Conservation (phyloP, 2,329 filamentous ascomycete species). For the Sodiomyces alkalinus region DNA sequence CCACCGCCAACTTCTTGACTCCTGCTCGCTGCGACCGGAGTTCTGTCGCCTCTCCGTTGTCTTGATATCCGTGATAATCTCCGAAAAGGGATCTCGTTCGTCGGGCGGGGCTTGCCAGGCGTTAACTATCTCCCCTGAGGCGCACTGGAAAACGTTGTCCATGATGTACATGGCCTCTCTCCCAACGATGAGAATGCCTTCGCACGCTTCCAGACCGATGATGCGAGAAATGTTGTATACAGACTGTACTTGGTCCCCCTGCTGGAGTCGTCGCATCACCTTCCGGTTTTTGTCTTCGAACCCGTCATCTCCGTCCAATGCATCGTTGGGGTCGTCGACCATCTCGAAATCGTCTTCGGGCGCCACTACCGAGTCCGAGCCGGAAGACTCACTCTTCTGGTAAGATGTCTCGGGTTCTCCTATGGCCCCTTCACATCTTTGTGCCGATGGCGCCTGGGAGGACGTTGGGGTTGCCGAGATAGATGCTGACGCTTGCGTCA, state of each 20-base stretch:
- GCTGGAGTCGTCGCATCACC: constrained; percentile 85
- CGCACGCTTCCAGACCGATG: constrained; percentile 81
- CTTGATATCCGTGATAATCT: constrained; percentile 69
- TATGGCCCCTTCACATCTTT: constrained; percentile 4
- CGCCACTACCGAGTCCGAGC: constrained; percentile 15
- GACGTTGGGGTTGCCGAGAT: constrained; percentile 11
- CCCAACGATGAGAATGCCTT: constrained; percentile 84
- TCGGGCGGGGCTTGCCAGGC: constrained; percentile 86
- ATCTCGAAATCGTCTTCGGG: constrained; percentile 91
- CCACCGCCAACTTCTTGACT: constrained; percentile 87
- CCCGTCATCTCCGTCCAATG: constrained; percentile 55
- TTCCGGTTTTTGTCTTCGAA: constrained; percentile 98
- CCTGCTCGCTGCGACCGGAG: constrained; percentile 50
- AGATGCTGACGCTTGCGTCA: too few relatives aligned
- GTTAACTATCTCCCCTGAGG: constrained; percentile 92
- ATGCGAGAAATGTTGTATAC: constrained; percentile 94
- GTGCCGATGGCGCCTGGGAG: background rate
- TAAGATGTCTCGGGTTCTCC: constrained; percentile 9
- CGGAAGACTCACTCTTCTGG: constrained; percentile 12
- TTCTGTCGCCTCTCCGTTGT: constrained; percentile 44
- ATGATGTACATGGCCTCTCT: constrained; percentile 88
- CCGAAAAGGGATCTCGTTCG: constrained; percentile 87
- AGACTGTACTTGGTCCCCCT: constrained; percentile 80
- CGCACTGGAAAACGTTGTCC: constrained; percentile 90
- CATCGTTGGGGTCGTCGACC: constrained; percentile 80